These are phyloP conservation scores for Alternaria hordeiaustralica DNA, from an alignment of 2,329 filamentous ascomycete species.

Conservation along the genomic window DNA sequence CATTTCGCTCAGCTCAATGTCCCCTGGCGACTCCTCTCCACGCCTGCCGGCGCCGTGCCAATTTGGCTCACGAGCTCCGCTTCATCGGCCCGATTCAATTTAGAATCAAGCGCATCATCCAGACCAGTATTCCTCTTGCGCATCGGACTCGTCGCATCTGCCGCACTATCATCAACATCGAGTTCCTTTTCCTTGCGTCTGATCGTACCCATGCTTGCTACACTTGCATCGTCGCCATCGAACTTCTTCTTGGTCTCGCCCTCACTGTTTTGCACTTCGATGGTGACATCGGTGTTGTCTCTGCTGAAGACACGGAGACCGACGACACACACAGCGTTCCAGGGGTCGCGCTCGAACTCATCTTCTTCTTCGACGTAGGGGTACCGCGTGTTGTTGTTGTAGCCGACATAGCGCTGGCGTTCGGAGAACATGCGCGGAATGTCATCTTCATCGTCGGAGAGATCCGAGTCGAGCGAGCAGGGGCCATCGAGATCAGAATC, in stretches of 20 bases:
- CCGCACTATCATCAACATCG: constrained; percentile 51
- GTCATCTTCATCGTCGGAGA: constrained; percentile 26
- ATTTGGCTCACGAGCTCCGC: constrained; percentile 26
- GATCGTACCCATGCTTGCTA: constrained; percentile 27
- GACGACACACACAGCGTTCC: constrained; percentile 68
- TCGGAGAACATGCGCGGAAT: constrained; percentile 14
- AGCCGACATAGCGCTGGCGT: constrained; percentile 29
- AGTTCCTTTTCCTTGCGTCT: constrained; percentile 43
- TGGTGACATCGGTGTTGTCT: constrained; percentile 57
- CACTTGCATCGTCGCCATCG: constrained; percentile 32
- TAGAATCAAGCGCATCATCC: constrained; percentile 30
- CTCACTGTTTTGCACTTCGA: constrained; percentile 58
- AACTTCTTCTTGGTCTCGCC: constrained; percentile 31
- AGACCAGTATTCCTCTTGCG: constrained; percentile 36
- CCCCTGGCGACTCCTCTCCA: constrained; percentile 35
- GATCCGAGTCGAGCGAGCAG: constrained; percentile 35
- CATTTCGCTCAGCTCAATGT: constrained; percentile 20
- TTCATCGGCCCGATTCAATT: constrained; percentile 21
- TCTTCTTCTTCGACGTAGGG: constrained; percentile 47
- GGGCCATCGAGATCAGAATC: constrained; percentile 51
- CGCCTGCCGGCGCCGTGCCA: constrained; percentile 38
- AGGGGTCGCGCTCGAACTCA: constrained; percentile 59
- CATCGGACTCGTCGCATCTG: constrained; percentile 48
- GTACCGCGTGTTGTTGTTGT: constrained; percentile 28
- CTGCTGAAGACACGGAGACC: constrained; percentile 65